A percentile compares a stretch with the other conserved stretches of the same genome.
These are phyloP conservation scores for Hymenoscyphus linearis DNA, from an alignment of 2,329 filamentous ascomycete species.

Conservation along the genomic window DNA sequence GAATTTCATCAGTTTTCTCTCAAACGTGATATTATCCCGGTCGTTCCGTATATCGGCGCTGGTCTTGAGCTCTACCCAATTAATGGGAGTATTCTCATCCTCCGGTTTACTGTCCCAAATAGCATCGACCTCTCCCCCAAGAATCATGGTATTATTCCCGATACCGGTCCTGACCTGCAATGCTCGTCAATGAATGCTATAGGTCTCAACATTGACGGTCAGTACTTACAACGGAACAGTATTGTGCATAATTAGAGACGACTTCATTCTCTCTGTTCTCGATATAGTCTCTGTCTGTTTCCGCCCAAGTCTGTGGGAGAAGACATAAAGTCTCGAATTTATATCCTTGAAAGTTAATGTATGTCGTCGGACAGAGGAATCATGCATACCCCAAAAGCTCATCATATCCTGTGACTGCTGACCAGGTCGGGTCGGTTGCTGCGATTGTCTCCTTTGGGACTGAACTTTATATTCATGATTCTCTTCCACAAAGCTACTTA, in stretches of 20 bases:
- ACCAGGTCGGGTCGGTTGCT: conserved; percentile 44
- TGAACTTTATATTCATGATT: conserved; percentile 69
- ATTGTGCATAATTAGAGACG: conserved; percentile 88
- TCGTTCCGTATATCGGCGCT: conserved; percentile 64
- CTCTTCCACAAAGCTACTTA: conserved; percentile 83
- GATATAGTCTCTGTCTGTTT: conserved; percentile 69
- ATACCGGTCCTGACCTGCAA: conserved; percentile 72
- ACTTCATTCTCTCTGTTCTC: conserved; percentile 64
- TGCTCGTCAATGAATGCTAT: not conserved
- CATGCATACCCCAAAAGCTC: conserved; percentile 75
- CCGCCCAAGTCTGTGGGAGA: conserved; percentile 68
- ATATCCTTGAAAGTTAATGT: conserved; percentile 58
- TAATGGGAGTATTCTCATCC: conserved; percentile 57
- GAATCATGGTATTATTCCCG: conserved; percentile 65
- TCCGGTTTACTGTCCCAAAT: conserved; percentile 79
- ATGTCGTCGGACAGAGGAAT: not conserved
- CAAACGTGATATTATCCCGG: conserved; percentile 68
- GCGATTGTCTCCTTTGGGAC: conserved; percentile 52
- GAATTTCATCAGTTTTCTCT: conserved; percentile 88
- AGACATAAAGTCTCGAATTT: conserved; percentile 90
- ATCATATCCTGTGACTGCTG: conserved; percentile 70
- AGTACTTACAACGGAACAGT: conserved; percentile 66
- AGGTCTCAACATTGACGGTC: not conserved
- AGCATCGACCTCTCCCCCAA: conserved; percentile 92
- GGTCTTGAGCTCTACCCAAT: conserved; percentile 96